These are phyloP conservation scores for Spirogloea muscicola DNA, from an alignment of 139 green algal genomes.

Conservation along the genomic window DNA sequence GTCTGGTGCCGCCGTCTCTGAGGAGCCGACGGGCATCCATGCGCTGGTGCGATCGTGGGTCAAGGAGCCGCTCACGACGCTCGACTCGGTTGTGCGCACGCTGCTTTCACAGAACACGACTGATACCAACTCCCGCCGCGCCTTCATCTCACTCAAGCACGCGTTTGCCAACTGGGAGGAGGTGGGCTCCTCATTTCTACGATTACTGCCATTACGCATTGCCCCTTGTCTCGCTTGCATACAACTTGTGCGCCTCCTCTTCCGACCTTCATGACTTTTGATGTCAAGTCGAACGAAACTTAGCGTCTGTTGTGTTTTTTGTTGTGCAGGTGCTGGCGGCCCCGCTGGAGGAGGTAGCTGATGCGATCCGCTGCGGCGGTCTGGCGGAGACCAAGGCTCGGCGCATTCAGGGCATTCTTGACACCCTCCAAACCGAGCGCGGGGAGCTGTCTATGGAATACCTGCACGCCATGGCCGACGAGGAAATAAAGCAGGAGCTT, in stretches of 20 bases:
- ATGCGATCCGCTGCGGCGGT: conserved; percentile 55
- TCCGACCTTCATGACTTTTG: no score
- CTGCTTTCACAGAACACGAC: conserved; percentile 53
- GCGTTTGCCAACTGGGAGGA: conserved; percentile 33
- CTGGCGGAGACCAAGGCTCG: conserved; percentile 67
- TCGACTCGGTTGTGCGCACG: conserved; percentile 48
- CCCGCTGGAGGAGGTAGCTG: background rate
- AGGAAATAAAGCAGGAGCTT: conserved; percentile 57
- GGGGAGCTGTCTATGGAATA: conserved; percentile 61
- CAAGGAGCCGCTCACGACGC: conserved; percentile 9
- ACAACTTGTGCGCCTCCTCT: no score
- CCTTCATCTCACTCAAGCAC: conserved; percentile 36
- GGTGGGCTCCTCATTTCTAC: background rate
- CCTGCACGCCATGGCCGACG: conserved; percentile 48
- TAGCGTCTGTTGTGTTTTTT: no score
- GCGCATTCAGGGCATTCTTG: conserved; percentile 64
- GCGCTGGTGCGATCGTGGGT: no score
- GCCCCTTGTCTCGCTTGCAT: no score
- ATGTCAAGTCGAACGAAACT: no score
- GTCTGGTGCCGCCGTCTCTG: no score
- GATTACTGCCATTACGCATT: background rate
- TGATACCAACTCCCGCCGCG: conserved; percentile 32
- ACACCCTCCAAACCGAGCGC: conserved; percentile 53
- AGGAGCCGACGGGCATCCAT: no score
- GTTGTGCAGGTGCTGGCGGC: no score